Conservation (phyloP, 2,329 filamentous ascomycete species). For the Clarireedia paspali region DNA sequence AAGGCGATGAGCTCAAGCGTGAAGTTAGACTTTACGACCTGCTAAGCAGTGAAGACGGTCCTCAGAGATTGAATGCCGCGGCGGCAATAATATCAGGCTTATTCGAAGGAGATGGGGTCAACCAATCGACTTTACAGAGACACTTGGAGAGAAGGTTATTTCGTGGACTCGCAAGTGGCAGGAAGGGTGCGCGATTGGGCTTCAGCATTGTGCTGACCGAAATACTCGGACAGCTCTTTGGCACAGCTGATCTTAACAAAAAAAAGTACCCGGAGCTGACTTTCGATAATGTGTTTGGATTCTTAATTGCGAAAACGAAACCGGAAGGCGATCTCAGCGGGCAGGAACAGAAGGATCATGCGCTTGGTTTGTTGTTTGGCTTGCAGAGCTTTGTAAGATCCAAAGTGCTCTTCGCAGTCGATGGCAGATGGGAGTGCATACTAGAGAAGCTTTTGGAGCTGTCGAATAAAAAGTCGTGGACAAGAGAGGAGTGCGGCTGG, state of each 20-base stretch:
- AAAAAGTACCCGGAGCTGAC: conserved; percentile 47
- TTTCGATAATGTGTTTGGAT: conserved; percentile 46
- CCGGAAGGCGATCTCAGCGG: conserved; percentile 45
- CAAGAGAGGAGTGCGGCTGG: conserved; percentile 80
- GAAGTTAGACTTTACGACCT: conserved; percentile 54
- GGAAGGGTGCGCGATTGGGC: conserved; percentile 80
- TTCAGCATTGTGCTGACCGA: conserved; percentile 87
- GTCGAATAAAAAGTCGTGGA: conserved; percentile 76
- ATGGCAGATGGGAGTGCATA: conserved; percentile 57
- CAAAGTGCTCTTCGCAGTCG: conserved; percentile 55
- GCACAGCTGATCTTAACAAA: conserved; percentile 35
- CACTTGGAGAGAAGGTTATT: conserved; percentile 66
- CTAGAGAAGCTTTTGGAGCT: conserved; percentile 67
- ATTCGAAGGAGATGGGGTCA: conserved; percentile 40
- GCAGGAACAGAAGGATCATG: conserved; percentile 79
- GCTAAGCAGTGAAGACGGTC: conserved; percentile 50
- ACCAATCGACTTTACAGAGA: conserved; percentile 46
- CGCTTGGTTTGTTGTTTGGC: conserved; percentile 80
- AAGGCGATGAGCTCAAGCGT: conserved; percentile 46
- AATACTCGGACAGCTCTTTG: conserved; percentile 64
- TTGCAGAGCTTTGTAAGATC: conserved; percentile 81
- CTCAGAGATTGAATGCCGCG: conserved; percentile 50
- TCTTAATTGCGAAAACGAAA: conserved; percentile 49
- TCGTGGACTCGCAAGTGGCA: conserved; percentile 79
- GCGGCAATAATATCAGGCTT: conserved; percentile 50